Evolutionary conservation across 768 basidiomycete species (phyloP).

Genomic region (Suillus alpinus): DNA sequence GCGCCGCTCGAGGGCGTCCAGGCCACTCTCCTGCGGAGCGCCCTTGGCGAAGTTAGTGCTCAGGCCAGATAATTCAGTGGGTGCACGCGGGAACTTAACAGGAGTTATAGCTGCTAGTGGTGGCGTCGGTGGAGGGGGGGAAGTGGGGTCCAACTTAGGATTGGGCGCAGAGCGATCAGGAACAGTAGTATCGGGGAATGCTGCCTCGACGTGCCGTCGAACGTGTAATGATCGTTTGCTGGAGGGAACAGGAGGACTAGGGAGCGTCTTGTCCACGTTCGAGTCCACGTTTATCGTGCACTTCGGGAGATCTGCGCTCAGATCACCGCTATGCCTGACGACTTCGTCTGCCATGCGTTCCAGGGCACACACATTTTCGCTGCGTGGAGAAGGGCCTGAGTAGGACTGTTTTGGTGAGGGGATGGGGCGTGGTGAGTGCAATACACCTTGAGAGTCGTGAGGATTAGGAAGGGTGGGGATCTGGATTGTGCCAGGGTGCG

Average conservation of each 20-base stretch:
- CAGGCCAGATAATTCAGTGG: constrained; percentile 23
- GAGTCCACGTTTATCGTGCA: constrained; percentile 21
- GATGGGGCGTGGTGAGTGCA: constrained; percentile 68
- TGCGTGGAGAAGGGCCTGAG: constrained; percentile 21
- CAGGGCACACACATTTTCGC: constrained; percentile 56
- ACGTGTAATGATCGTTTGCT: constrained; percentile 27
- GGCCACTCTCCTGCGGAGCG: constrained; percentile 45
- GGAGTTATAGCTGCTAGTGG: constrained; percentile 43
- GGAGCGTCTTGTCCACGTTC: constrained; percentile 56
- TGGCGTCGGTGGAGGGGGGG: constrained; percentile 47
- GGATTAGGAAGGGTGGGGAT: constrained; percentile 27
- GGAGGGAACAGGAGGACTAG: constrained; percentile 54
- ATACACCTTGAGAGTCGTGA: constrained; percentile 33
- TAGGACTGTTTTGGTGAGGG: constrained; percentile 63
- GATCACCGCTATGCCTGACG: constrained; percentile 25
- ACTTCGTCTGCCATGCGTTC: constrained; percentile 73
- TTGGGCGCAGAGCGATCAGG: constrained; percentile 7
- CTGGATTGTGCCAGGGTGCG: constrained; percentile 21
- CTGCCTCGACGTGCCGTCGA: constrained; percentile 28
- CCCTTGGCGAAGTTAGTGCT: constrained; percentile 21
- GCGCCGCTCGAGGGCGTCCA: constrained; percentile 71
- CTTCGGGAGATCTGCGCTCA: constrained; percentile 23
- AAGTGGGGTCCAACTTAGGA: constrained; percentile 9
- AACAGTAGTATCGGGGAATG: constrained; percentile 24
- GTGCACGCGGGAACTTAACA: constrained; percentile 34